Conservation (phyloP, 176 grass and related monocot species). For the Melocanna baccifera region DNA sequence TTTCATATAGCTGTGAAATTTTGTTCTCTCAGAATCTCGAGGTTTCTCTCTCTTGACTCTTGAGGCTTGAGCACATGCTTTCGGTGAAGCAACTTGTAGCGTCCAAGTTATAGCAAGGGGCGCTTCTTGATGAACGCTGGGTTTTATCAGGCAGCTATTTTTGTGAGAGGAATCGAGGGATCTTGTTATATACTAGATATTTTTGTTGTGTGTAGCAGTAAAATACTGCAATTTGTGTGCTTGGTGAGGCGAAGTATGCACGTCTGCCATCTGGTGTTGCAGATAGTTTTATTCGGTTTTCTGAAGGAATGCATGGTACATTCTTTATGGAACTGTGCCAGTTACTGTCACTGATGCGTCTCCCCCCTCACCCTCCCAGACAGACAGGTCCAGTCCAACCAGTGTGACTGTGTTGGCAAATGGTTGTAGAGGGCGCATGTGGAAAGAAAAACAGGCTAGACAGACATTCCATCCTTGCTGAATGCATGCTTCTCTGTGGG, state of each 20-base stretch:
- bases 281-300: background rate
- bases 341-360: background rate
- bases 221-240: background rate
- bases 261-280: background rate
- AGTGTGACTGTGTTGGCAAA: background rate
- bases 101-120: background rate
- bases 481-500: background rate
- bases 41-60: background rate
- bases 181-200: background rate
- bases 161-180: background rate
- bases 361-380: background rate
- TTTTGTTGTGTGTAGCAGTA: background rate
- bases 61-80: background rate
- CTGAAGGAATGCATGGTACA: background rate
- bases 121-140: background rate
- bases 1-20: background rate
- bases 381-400: background rate
- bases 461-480: slow-evolving; percentile 26
- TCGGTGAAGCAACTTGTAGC: background rate
- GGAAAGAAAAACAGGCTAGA: background rate
- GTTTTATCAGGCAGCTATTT: background rate
- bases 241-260: background rate
- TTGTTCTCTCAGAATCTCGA: background rate
- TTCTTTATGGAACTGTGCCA: background rate
- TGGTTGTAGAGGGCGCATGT: background rate